Percentiles rank a stretch among this genome's conserved stretches.
Evolutionary conservation across 2,329 filamentous ascomycete genomes (phyloP).

Genomic region (Emergomyces orientalis): DNA sequence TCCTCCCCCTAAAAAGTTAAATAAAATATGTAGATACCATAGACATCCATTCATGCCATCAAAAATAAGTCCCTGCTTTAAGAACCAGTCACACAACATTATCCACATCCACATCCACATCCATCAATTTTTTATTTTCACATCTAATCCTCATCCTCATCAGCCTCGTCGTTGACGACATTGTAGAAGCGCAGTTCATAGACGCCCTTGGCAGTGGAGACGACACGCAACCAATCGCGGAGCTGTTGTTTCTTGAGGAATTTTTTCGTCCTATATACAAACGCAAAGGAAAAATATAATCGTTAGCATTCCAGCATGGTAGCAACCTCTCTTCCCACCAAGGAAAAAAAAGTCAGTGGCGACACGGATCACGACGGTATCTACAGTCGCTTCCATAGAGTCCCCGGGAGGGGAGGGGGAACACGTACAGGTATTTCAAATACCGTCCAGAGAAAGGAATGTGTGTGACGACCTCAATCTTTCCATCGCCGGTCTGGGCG

Average conservation of each 20-base stretch:
- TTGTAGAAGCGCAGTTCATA: constrained; percentile 99
- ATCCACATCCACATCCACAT: neutral
- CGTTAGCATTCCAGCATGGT: no score
- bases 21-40: neutral
- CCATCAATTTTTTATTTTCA: neutral
- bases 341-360: neutral
- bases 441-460: constrained; percentile 98
- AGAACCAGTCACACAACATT: neutral
- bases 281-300: neutral
- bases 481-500: constrained; percentile 85
- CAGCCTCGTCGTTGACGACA: constrained; percentile 95
- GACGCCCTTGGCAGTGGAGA: constrained; percentile 93
- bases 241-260: constrained; percentile 99
- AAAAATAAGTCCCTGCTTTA: neutral
- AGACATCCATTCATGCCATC: neutral
- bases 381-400: neutral
- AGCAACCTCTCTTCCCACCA: neutral
- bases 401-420: neutral
- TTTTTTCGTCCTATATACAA: constrained; percentile 78
- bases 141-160: constrained; percentile 95
- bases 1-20: neutral
- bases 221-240: constrained; percentile 98
- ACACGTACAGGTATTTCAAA: constrained; percentile 94
- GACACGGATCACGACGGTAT: neutral
- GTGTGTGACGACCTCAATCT: constrained; percentile 96